A percentile compares a stretch with the other conserved stretches of the same genome.
Conservation (phyloP, 129 eudicot species). For the Arctium minus region DNA sequence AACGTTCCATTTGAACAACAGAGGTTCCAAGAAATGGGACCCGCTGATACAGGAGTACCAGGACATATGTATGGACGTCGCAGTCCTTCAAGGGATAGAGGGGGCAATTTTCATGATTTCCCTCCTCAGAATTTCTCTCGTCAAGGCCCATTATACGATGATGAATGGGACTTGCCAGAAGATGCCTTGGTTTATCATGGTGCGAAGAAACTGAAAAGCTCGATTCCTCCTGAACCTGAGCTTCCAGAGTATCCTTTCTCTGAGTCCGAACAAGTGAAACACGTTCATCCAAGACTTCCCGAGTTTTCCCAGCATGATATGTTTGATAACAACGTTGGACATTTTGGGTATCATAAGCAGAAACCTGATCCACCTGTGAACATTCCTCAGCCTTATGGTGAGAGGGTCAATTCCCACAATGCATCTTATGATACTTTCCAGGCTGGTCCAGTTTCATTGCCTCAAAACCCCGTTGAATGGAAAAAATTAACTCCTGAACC, state of each 20-base stretch:
- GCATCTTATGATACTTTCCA: constrained; percentile 41
- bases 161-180: constrained; percentile 87
- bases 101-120: constrained; percentile 42
- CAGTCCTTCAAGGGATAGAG: constrained; percentile 59
- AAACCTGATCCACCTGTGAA: constrained; percentile 48
- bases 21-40: constrained; percentile 44
- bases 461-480: constrained; percentile 45
- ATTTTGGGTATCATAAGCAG: constrained; percentile 37
- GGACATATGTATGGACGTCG: constrained; percentile 39
- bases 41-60: constrained; percentile 31
- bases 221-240: constrained; percentile 54
- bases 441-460: constrained; percentile 31
- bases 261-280: constrained; percentile 55
- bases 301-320: constrained; percentile 40
- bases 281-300: constrained; percentile 26
- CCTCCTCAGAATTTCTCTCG: constrained; percentile 42
- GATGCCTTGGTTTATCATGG: constrained; percentile 51
- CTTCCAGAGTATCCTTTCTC: constrained; percentile 83
- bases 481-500: constrained; percentile 56
- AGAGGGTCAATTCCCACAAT: constrained; percentile 45
- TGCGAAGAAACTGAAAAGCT: constrained; percentile 65
- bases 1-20: constrained; percentile 44
- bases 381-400: constrained; percentile 41
- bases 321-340: constrained; percentile 40
- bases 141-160: constrained; percentile 51